Evolutionary conservation across 1,284 basidiomycete genomes (phyloP).

Genomic region (Tilletia setariae): DNA sequence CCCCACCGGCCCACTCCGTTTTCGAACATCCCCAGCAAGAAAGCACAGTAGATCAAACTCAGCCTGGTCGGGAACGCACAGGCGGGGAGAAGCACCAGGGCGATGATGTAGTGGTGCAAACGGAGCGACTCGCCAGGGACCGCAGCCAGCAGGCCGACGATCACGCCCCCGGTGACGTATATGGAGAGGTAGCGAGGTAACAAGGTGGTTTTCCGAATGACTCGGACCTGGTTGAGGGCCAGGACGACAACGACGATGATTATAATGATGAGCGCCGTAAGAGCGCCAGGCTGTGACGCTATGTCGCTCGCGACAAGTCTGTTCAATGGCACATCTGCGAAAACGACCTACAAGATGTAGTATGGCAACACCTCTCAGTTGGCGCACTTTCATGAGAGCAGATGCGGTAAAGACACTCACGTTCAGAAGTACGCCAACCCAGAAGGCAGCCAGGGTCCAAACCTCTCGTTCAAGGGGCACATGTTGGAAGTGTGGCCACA

Average conservation of each 20-base stretch:
- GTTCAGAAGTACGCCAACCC: slow-evolving; percentile 64
- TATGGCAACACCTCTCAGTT: neutral
- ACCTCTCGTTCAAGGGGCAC: slow-evolving; percentile 70
- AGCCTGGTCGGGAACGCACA: slow-evolving; percentile 77
- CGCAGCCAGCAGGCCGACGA: slow-evolving; percentile 66
- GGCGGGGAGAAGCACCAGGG: slow-evolving; percentile 71
- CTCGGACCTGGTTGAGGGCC: slow-evolving; percentile 70
- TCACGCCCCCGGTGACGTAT: slow-evolving; percentile 63
- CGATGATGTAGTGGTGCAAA: slow-evolving; percentile 64
- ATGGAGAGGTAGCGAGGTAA: slow-evolving; percentile 65
- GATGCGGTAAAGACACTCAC: slow-evolving; percentile 57
- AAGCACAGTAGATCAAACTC: slow-evolving; percentile 73
- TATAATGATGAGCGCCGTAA: slow-evolving; percentile 69
- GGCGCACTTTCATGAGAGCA: neutral
- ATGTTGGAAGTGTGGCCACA: slow-evolving; percentile 67
- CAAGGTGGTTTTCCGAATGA: slow-evolving; percentile 78
- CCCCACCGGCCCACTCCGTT: slow-evolving; percentile 52
- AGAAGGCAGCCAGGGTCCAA: slow-evolving; percentile 73
- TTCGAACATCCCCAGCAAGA: slow-evolving; percentile 73
- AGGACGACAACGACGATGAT: slow-evolving; percentile 60
- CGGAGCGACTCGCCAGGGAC: slow-evolving; percentile 61
- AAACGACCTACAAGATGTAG: slow-evolving; percentile 33
- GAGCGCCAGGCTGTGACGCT: slow-evolving; percentile 66
- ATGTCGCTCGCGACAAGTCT: slow-evolving; percentile 72
- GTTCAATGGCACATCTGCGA: slow-evolving; percentile 44